Percentiles rank a stretch among this genome's conserved stretches.
Conservation (phyloP, 2,329 filamentous ascomycete species). For the Apiospora malaysiana region DNA sequence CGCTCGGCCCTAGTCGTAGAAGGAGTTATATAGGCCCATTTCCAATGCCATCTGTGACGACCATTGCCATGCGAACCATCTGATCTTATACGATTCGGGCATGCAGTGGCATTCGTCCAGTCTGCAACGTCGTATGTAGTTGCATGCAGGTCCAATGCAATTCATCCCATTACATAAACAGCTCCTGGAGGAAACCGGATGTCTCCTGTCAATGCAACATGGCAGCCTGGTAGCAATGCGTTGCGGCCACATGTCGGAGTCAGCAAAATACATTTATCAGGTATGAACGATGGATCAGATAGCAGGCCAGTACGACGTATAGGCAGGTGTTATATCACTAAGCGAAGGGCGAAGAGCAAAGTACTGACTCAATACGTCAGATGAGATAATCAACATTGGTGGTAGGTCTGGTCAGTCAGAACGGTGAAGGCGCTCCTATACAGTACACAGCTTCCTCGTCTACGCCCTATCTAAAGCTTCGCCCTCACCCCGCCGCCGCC, state of each 20-base stretch:
- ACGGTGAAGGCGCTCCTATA: too few species aligned
- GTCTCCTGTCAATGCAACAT: not conserved
- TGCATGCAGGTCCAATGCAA: too few species aligned
- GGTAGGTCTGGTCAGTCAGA: too few species aligned
- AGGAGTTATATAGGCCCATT: too few species aligned
- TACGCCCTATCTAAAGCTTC: not conserved
- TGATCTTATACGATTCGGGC: not conserved
- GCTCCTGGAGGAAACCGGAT: too few species aligned
- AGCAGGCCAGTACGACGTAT: not conserved
- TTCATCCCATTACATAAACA: too few species aligned
- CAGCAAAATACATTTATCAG: not conserved
- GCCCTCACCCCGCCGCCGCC: not conserved
- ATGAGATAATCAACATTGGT: too few species aligned
- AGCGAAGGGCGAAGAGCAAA: too few species aligned
- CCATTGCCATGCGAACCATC: not conserved
- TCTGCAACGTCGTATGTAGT: not conserved
- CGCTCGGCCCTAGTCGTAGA: too few species aligned
- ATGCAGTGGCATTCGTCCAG: not conserved
- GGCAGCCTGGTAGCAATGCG: not conserved
- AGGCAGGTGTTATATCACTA: too few species aligned
- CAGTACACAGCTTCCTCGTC: not conserved
- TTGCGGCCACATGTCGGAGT: not conserved
- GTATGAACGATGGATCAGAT: not conserved
- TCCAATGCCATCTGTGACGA: too few species aligned
- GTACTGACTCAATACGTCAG: too few species aligned